Percentiles rank a stretch among this genome's conserved stretches.
Conservation (phyloP, 1,284 basidiomycete genomes). For the Ceratobasidium sp. region DNA sequence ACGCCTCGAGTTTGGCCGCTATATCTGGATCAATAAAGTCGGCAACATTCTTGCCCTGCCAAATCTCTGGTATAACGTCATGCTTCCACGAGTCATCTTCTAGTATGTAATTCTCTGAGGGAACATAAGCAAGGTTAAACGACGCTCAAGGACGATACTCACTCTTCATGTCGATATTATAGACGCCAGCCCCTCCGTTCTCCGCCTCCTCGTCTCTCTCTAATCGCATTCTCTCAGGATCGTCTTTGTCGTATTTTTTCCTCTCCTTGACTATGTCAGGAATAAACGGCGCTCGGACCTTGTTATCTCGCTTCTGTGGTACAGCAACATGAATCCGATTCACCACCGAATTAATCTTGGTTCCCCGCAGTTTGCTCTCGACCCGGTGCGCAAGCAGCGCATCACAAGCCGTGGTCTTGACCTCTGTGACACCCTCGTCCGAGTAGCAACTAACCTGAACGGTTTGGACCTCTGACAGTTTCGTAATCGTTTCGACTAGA, state of each 20-base stretch:
- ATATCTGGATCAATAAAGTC: conserved; percentile 99
- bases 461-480: conserved; percentile 70
- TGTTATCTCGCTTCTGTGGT: conserved; percentile 85
- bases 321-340: conserved; percentile 94
- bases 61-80: conserved; percentile 95
- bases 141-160: conserved; percentile 47
- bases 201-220: conserved; percentile 83
- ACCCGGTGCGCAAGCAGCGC: conserved; percentile 91
- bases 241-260: conserved; percentile 86
- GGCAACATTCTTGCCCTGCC: conserved; percentile 98
- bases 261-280: conserved; percentile 76
- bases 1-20: conserved; percentile 92
- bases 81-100: conserved; percentile 94
- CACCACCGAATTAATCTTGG: conserved; percentile 87
- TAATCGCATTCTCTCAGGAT: conserved; percentile 74
- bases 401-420: conserved; percentile 92
- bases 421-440: conserved; percentile 94
- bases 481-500: conserved; percentile 86
- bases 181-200: conserved; percentile 88
- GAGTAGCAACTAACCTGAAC: conserved; percentile 91
- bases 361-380: conserved; percentile 91
- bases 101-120: conserved; percentile 86
- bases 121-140: background rate
- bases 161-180: conserved; percentile 90
- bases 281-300: conserved; percentile 84